Base-by-base conservation (phyloP, 2,329 filamentous ascomycete genomes). In the Cladosporium sp. region DNA sequence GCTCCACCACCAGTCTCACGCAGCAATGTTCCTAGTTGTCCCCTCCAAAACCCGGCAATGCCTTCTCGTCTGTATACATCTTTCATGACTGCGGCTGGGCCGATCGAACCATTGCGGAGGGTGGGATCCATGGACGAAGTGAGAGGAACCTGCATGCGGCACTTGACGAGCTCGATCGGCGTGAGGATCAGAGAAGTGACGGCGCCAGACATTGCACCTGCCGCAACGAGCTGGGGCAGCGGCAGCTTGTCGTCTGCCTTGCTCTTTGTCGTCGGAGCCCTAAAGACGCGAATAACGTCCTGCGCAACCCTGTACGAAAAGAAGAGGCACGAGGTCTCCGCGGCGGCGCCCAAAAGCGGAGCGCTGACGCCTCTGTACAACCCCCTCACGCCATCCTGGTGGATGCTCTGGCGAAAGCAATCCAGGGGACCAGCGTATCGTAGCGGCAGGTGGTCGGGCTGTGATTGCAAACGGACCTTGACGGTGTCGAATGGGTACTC, bases 401-500 rank as follows among this genome's bases (percentile, higher is more conserved):
- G 86, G 70, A 97, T 83, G 10, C 92, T 93, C 81, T 98, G 91
- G 72, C 88, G 86, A 80, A 99, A 97, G 80, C 95, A 98, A 80
- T 99, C 95, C 69, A 97, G 74, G 0, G 95, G 94, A 0, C 95
- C 95, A 6, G 82, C 88, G 78, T 97, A 98, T 67, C 86, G 89
- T 23, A 93, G 86, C 18, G 92, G 93, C 2, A 92, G 83, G 72
- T 90, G 87, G 77, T 94, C 90, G 36, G 93, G 91, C 78, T 98
- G 94, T n/a, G 94, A 95, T 78, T 99, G 95, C 13, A 99, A 86
- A 48, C 95, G 91, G 67, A 99, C 95, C 81, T 99, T 99, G 78
- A 99, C 89, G 0, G 95, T 99, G 80, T 99, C 95, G 80, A 99
- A 99, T 26, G 95, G 95, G 77, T 97, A 99, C 78, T 99, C 95